phyloP scores from a whole-genome alignment of 768 basidiomycete species.

The Neoboletus magnificus region DNA sequence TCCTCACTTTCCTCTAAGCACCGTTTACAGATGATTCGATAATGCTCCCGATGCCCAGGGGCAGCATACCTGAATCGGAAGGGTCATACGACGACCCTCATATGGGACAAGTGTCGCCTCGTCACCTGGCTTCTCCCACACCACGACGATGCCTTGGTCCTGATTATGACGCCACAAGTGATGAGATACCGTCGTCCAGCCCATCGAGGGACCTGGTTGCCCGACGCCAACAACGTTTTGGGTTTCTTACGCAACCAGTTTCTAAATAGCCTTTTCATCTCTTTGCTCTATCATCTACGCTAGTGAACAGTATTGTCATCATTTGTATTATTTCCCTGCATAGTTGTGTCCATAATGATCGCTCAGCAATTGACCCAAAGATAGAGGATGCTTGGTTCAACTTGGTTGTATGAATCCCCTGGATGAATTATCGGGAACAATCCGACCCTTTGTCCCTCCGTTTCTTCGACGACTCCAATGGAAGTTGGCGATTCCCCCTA shows the following conservation, averaged over 20 bases:
- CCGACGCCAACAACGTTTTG: constrained; percentile 38
- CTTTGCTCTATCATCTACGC: constrained; percentile 16
- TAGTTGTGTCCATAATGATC: constrained; percentile 20
- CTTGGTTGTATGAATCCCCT: neutral
- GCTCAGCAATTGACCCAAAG: constrained; percentile 5
- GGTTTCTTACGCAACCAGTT: constrained; percentile 1
- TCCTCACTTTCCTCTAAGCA: constrained; percentile 1
- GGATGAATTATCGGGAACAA: neutral
- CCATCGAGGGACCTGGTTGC: constrained; percentile 45
- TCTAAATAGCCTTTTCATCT: constrained; percentile 11
- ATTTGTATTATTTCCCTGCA: constrained; percentile 25
- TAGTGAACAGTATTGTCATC: constrained; percentile 12
- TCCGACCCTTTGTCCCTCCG: too few species aligned
- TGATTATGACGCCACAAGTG: constrained; percentile 42
- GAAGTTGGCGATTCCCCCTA: neutral
- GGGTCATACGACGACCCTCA: constrained; percentile 64
- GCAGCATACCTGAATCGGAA: constrained; percentile 17
- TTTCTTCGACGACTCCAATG: neutral
- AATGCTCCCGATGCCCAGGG: constrained; percentile 22
- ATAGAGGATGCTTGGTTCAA: neutral
- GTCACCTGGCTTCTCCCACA: constrained; percentile 61
- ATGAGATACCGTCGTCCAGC: constrained; percentile 47
- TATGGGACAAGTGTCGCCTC: constrained; percentile 67
- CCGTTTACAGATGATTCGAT: constrained; percentile 46
- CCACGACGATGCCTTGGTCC: constrained; percentile 38